A percentile compares a stretch with the other conserved stretches of the same genome.
Evolutionary conservation across 495 filamentous ascomycete species (phyloP).

Genomic region (Penicillium longicatenatum): DNA sequence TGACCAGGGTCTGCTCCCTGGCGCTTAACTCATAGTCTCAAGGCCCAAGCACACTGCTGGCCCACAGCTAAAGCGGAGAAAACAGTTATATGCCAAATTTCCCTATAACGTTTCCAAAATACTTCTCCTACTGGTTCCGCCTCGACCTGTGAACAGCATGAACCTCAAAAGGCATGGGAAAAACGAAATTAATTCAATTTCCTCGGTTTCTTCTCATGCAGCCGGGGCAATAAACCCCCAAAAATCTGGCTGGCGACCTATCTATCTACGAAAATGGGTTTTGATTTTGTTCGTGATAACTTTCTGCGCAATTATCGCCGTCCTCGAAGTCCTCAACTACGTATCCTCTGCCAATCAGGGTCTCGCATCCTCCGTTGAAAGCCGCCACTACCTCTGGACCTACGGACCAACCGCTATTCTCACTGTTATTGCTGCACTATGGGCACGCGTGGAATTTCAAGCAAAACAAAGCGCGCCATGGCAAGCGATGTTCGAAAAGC

Average conservation of each 20-base stretch:
- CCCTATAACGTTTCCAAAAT: not conserved
- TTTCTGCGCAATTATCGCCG: constrained; percentile 5
- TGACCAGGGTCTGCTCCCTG: not conserved
- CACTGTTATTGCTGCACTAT: constrained; percentile 25
- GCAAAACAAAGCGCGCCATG: constrained; percentile 31
- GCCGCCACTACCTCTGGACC: constrained; percentile 32
- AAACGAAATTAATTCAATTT: not conserved
- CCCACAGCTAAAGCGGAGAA: not conserved
- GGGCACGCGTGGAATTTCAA: constrained; percentile 30
- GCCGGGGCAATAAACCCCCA: not conserved
- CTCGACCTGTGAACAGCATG: not conserved
- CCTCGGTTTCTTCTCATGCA: not conserved
- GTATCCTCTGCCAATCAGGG: constrained; percentile 20
- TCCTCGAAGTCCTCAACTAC: constrained; percentile 12
- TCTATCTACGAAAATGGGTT: constrained; percentile 10
- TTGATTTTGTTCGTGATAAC: not conserved
- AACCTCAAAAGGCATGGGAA: not conserved
- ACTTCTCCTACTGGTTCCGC: not conserved
- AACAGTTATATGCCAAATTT: not conserved
- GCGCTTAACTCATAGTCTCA: not conserved
- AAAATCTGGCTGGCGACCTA: constrained; percentile 9
- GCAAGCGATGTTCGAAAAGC: constrained; percentile 20
- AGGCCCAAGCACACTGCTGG: not conserved
- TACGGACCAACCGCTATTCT: constrained; percentile 36
- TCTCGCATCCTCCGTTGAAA: constrained; percentile 14